Conservation (phyloP, 257 asterid genomes). For the Knoxia roxburghii region DNA sequence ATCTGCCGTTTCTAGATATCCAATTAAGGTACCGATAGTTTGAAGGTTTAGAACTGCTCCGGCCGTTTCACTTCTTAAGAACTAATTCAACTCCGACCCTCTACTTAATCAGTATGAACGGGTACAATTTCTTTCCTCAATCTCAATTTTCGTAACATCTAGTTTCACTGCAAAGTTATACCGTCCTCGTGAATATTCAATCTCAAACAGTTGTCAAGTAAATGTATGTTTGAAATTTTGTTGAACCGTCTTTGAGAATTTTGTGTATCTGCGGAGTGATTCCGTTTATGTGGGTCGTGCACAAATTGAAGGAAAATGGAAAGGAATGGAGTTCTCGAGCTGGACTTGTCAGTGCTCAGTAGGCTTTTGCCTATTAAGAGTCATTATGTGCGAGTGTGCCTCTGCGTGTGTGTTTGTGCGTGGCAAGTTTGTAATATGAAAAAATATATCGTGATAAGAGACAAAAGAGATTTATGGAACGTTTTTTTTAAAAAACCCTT, state of each 20-base stretch:
- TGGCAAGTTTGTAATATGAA: neutral
- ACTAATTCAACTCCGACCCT: too few species aligned
- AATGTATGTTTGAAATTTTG: neutral
- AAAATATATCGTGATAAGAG: neutral
- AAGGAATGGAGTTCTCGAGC: neutral
- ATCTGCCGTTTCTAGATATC: too few species aligned
- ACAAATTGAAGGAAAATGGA: neutral
- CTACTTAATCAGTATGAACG: conserved; percentile 16
- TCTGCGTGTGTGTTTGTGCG: neutral
- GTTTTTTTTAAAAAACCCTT: neutral
- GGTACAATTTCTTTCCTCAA: neutral
- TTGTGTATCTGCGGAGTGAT: neutral
- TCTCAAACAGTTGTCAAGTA: neutral
- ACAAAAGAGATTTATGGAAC: neutral
- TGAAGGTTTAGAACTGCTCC: too few species aligned
- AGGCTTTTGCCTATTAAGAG: neutral
- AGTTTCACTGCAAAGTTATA: neutral
- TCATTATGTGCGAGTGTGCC: neutral
- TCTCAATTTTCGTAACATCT: neutral
- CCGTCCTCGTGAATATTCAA: neutral
- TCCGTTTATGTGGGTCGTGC: neutral
- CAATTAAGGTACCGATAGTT: too few species aligned
- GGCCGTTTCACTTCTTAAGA: too few species aligned
- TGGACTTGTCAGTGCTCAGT: neutral
- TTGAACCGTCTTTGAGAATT: neutral